Evolutionary conservation across 331 rosid species (phyloP).

Genomic region (Cydonia oblonga): DNA sequence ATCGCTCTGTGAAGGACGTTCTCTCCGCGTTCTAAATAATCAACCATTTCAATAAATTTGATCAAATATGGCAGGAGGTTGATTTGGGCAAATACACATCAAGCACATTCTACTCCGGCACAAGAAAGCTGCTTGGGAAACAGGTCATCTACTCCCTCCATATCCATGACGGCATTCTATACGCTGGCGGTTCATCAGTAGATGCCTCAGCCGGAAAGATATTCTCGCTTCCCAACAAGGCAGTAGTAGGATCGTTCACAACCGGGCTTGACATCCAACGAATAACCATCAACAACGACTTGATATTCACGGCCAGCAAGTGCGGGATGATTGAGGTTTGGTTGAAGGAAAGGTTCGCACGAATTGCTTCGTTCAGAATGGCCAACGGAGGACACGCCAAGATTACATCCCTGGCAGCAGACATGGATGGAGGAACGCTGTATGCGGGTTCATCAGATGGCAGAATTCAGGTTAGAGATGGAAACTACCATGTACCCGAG

Average conservation of each 20-base stretch:
- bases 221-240: conserved; percentile 53
- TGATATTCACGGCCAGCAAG: conserved; percentile 65
- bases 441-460: conserved; percentile 78
- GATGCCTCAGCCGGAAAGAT: conserved; percentile 55
- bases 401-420: conserved; percentile 58
- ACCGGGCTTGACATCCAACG: conserved; percentile 58
- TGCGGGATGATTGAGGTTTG: conserved; percentile 73
- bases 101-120: conserved; percentile 62
- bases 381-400: conserved; percentile 50
- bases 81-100: conserved; percentile 48
- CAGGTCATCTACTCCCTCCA: conserved; percentile 64
- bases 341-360: conserved; percentile 48
- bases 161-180: conserved; percentile 51
- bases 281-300: conserved; percentile 55
- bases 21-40: no score
- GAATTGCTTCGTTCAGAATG: conserved; percentile 56
- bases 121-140: conserved; percentile 68
- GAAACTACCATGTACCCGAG: no score
- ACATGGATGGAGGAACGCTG: conserved; percentile 48
- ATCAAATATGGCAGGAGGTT: conserved; percentile 55
- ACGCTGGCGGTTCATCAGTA: conserved; percentile 64
- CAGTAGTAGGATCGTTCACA: conserved; percentile 52
- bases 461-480: conserved; percentile 59
- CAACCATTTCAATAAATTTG: background rate
- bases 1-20: no score